Evolutionary conservation across 345 rosid species (phyloP).

Genomic region (Draba incana): DNA sequence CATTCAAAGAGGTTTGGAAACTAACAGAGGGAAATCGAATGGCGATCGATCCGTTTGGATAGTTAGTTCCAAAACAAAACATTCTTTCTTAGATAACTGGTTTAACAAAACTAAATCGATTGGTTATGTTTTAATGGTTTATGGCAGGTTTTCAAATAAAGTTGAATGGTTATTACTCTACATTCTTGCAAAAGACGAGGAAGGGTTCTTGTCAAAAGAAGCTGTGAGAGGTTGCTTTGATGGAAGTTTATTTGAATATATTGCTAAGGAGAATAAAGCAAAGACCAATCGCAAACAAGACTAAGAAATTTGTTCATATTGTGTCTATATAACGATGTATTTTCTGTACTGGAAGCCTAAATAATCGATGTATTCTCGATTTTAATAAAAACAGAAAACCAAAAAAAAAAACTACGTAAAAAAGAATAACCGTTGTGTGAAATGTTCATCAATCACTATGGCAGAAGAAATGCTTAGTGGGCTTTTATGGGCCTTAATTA

Average conservation of each 20-base stretch:
- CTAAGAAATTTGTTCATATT: not conserved
- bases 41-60: conserved; percentile 64
- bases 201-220: conserved; percentile 73
- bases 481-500: conserved; percentile 25
- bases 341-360: not conserved
- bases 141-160: conserved; percentile 54
- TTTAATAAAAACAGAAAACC: not conserved
- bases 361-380: not conserved
- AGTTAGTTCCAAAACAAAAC: conserved; percentile 43
- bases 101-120: not conserved
- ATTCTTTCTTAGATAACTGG: conserved; percentile 1
- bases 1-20: conserved; percentile 64
- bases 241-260: conserved; percentile 71
- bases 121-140: not conserved
- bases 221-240: conserved; percentile 70
- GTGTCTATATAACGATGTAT: not conserved
- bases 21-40: conserved; percentile 68
- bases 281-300: conserved; percentile 36
- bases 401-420: no score
- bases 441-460: no score
- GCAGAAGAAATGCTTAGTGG: not conserved
- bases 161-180: conserved; percentile 63
- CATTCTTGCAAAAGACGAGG: conserved; percentile 63
- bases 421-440: no score
- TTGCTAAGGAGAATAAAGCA: conserved; percentile 59